Conservation (phyloP, 257 asterid genomes). For the Solanum virginianum region DNA sequence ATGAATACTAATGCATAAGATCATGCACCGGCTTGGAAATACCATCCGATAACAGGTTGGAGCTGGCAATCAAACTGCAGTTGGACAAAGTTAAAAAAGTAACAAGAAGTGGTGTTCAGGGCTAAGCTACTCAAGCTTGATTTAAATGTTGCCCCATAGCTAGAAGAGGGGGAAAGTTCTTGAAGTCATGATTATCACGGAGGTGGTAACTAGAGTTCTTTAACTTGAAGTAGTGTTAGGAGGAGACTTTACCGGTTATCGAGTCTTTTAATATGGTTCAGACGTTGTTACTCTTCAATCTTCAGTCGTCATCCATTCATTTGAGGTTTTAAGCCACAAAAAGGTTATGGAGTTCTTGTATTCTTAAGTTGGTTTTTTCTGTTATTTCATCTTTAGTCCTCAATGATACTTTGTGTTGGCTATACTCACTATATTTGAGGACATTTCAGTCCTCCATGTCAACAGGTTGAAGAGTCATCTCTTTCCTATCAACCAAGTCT, state of each 20-base stretch:
- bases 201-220: not conserved
- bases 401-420: not conserved
- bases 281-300: not conserved
- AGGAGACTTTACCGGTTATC: not conserved
- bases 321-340: not conserved
- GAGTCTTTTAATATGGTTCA: not conserved
- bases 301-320: not conserved
- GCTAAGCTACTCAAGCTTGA: not conserved
- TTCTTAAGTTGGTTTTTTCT: not conserved
- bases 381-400: not conserved
- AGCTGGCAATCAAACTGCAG: not conserved
- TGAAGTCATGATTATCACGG: not conserved
- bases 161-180: not conserved
- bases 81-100: not conserved
- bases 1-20: not conserved
- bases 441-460: too few species aligned
- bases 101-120: not conserved
- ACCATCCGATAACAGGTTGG: not conserved
- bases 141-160: not conserved
- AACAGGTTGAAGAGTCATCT: too few species aligned
- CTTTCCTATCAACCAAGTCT: too few species aligned
- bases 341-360: not conserved
- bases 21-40: not conserved
- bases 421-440: too few species aligned
- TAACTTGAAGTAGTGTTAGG: not conserved